A percentile compares a stretch with the other conserved stretches of the same genome.
phyloP scores from a whole-genome alignment of 495 filamentous ascomycete genomes.

The Lasiosphaeria ovina region DNA sequence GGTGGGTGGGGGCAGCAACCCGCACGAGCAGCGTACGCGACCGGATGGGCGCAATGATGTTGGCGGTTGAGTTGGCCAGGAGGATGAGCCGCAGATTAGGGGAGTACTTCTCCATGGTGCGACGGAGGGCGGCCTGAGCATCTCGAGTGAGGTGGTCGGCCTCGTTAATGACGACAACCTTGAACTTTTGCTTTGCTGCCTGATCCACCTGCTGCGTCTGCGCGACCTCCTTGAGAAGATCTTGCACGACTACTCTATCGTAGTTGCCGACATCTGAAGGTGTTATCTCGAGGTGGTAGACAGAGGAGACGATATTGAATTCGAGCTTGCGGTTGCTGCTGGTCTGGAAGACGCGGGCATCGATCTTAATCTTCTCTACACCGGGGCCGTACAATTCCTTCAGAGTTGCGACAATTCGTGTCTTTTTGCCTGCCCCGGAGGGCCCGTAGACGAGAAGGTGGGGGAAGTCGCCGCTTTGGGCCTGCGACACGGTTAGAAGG shows the following conservation, averaged over 20 bases:
- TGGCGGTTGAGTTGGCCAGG: conserved; percentile 89
- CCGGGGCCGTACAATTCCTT: conserved; percentile 90
- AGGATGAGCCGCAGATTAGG: conserved; percentile 90
- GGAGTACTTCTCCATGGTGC: conserved; percentile 99
- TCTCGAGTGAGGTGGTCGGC: conserved; percentile 93
- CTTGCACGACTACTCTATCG: conserved; percentile 92
- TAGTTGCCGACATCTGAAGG: conserved; percentile 96
- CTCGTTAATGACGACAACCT: conserved; percentile 98
- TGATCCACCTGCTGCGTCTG: conserved; percentile 98
- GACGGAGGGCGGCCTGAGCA: conserved; percentile 89
- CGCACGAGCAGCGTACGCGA: conserved; percentile 85
- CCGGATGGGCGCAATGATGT: conserved; percentile 95
- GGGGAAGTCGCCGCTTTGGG: conserved; percentile 94
- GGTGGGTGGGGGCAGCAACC: conserved; percentile 83
- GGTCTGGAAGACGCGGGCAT: conserved; percentile 92
- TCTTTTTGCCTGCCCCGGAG: conserved; percentile 96
- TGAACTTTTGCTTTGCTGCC: conserved; percentile 84
- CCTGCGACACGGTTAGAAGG: conserved; percentile 51
- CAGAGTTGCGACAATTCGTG: conserved; percentile 87
- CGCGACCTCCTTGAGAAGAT: conserved; percentile 94
- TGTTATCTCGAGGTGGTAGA: conserved; percentile 98
- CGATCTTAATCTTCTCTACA: conserved; percentile 97
- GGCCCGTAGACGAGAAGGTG: conserved; percentile 96
- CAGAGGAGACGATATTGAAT: conserved; percentile 94
- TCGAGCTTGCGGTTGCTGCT: conserved; percentile 94